Evolutionary conservation across 345 rosid species (phyloP).

Genomic region (Pugionium cornutum): DNA sequence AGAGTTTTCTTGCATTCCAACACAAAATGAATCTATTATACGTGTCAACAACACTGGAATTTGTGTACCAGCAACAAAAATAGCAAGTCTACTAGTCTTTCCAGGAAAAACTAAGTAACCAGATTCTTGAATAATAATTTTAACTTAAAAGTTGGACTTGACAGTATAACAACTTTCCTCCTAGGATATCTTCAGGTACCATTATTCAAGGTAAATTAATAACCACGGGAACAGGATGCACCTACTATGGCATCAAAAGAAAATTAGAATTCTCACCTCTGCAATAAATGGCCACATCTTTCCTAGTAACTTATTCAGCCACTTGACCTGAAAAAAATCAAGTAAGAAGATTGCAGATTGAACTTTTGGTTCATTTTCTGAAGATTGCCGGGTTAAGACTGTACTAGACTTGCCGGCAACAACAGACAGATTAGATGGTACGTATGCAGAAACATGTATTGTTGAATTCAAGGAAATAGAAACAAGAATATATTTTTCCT

Average conservation of each 20-base stretch:
- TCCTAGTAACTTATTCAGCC: slow-evolving; percentile 92
- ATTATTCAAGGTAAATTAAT: not conserved
- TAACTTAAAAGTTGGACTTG: not conserved
- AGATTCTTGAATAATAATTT: not conserved
- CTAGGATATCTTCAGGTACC: slow-evolving; percentile 19
- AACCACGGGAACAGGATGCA: too few relatives aligned
- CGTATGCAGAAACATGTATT: not conserved
- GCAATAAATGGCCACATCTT: slow-evolving; percentile 97
- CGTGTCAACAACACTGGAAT: slow-evolving; percentile 5
- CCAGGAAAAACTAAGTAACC: slow-evolving; percentile 23
- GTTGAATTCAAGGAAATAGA: slow-evolving; percentile 7
- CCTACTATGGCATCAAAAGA: not conserved
- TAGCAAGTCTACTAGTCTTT: slow-evolving; percentile 1
- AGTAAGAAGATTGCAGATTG: not conserved
- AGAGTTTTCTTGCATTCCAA: slow-evolving; percentile 5
- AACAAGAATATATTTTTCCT: not conserved
- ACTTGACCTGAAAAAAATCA: slow-evolving; percentile 71
- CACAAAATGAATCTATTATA: slow-evolving; percentile 5
- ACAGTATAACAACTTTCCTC: slow-evolving; percentile 20
- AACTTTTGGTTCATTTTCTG: not conserved
- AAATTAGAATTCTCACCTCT: slow-evolving; percentile 56
- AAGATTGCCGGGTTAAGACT: slow-evolving; percentile 5
- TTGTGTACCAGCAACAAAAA: slow-evolving; percentile 16
- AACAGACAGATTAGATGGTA: slow-evolving; percentile 6
- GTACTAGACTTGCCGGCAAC: not conserved